Conservation (phyloP, 176 grass and related monocot species). For the Zea luxurians region DNA sequence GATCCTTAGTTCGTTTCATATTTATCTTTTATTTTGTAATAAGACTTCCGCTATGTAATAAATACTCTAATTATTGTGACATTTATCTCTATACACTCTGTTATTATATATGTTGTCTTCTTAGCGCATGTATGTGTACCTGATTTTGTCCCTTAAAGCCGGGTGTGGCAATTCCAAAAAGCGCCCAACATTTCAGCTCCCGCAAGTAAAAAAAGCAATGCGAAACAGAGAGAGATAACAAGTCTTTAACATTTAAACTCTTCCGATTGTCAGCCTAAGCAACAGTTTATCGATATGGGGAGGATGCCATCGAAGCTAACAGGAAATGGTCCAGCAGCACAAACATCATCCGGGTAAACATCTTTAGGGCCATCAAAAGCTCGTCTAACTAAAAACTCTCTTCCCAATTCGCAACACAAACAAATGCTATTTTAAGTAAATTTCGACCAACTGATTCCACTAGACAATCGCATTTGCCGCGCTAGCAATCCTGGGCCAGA, state of each 20-base stretch:
- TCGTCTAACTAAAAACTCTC: background rate
- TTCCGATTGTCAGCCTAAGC: background rate
- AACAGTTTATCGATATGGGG: background rate
- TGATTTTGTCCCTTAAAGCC: too few relatives aligned
- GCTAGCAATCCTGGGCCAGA: conserved; percentile 90
- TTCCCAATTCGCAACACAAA: background rate
- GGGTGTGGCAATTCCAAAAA: background rate
- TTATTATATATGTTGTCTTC: too few relatives aligned
- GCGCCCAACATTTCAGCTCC: too few relatives aligned
- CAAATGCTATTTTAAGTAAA: background rate
- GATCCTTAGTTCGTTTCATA: too few relatives aligned
- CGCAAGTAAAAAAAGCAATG: too few relatives aligned
- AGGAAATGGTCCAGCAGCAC: conserved; percentile 16
- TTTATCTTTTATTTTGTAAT: too few relatives aligned
- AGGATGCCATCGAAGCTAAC: conserved; percentile 19
- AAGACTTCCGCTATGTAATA: too few relatives aligned
- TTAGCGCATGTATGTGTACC: too few relatives aligned
- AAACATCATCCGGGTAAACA: conserved; percentile 22
- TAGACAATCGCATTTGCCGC: conserved; percentile 82
- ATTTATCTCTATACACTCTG: too few relatives aligned
- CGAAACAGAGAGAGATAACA: too few relatives aligned
- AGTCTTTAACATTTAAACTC: background rate
- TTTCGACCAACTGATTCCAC: conserved; percentile 17
- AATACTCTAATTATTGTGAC: too few relatives aligned
- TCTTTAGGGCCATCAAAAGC: conserved; percentile 7